phyloP scores from a whole-genome alignment of 257 asterid species.

The Phtheirospermum japonicum region DNA sequence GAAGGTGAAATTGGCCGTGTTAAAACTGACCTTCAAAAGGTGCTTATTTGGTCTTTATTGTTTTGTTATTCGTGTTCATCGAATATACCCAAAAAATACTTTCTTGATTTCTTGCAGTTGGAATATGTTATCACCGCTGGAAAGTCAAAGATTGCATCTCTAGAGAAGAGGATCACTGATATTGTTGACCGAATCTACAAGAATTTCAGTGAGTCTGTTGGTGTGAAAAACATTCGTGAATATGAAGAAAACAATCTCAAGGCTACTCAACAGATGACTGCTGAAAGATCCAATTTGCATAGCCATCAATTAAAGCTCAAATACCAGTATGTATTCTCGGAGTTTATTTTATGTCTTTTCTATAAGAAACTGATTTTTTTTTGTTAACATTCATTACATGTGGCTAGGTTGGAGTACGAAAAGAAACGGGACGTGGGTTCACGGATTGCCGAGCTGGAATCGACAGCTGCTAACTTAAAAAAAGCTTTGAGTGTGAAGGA shows the following conservation, averaged over 20 bases:
- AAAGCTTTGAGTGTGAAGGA: slow-evolving; percentile 51
- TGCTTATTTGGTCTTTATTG: slow-evolving; percentile 29
- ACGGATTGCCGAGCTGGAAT: slow-evolving; percentile 76
- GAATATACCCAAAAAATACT: slow-evolving; percentile 19
- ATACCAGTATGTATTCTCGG: slow-evolving; percentile 64
- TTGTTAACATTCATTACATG: slow-evolving; percentile 26
- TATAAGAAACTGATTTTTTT: too few relatives aligned
- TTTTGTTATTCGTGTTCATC: slow-evolving; percentile 20
- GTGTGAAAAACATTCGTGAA: slow-evolving; percentile 90
- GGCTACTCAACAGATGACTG: slow-evolving; percentile 79
- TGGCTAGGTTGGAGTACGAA: slow-evolving; percentile 89
- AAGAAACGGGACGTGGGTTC: slow-evolving; percentile 82
- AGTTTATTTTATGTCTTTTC: not conserved
- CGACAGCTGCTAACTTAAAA: slow-evolving; percentile 53
- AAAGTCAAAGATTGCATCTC: slow-evolving; percentile 47
- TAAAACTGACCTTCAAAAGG: slow-evolving; percentile 78
- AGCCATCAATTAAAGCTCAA: slow-evolving; percentile 92
- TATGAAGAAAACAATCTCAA: slow-evolving; percentile 96
- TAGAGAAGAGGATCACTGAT: slow-evolving; percentile 71
- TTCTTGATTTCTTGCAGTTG: slow-evolving; percentile 52
- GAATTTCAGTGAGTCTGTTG: slow-evolving; percentile 91
- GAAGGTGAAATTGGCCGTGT: slow-evolving; percentile 69
- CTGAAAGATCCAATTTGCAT: slow-evolving; percentile 80
- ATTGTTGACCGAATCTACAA: slow-evolving; percentile 81
- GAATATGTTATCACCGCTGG: slow-evolving; percentile 55